Evolutionary conservation across 1,139 yeast genomes (phyloP).

Genomic region (Citeromyces siamensis): DNA sequence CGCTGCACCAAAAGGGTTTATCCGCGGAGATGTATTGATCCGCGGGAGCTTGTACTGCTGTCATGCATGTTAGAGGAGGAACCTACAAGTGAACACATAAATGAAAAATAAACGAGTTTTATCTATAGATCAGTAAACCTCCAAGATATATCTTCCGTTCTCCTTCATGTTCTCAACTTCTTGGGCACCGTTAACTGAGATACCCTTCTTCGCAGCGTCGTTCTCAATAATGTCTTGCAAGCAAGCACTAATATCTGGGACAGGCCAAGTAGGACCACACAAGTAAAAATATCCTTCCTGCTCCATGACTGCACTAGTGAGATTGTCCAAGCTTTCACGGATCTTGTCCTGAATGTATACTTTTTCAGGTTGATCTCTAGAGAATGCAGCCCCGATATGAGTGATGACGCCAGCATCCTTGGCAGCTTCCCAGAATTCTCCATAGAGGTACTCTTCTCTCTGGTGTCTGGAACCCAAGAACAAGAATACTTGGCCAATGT

Average conservation of each 20-base stretch:
- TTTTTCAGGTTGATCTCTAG: slow-evolving; percentile 94
- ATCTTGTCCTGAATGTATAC: slow-evolving; percentile 93
- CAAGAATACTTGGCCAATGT: slow-evolving; percentile 81
- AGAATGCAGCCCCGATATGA: slow-evolving; percentile 95
- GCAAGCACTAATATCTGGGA: slow-evolving; percentile 90
- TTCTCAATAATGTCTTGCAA: slow-evolving; percentile 66
- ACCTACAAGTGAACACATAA: no score
- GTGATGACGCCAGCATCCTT: slow-evolving; percentile 86
- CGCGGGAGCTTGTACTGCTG: neutral
- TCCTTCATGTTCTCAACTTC: slow-evolving; percentile 93
- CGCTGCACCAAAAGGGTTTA: neutral
- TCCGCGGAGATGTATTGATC: neutral
- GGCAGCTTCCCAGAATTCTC: slow-evolving; percentile 96
- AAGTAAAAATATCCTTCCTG: slow-evolving; percentile 86
- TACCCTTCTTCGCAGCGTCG: slow-evolving; percentile 61
- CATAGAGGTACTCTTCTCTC: slow-evolving; percentile 90
- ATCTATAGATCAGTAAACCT: slow-evolving; percentile 85
- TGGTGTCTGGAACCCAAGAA: slow-evolving; percentile 94
- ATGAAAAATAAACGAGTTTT: no score
- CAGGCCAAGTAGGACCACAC: slow-evolving; percentile 99
- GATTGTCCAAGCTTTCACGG: slow-evolving; percentile 57
- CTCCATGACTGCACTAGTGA: slow-evolving; percentile 68
- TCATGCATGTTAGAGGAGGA: neutral
- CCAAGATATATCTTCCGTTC: slow-evolving; percentile 82
- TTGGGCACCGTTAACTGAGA: slow-evolving; percentile 57